Conservation (phyloP, 2,329 filamentous ascomycete genomes). For the Colletotrichum sp. region DNA sequence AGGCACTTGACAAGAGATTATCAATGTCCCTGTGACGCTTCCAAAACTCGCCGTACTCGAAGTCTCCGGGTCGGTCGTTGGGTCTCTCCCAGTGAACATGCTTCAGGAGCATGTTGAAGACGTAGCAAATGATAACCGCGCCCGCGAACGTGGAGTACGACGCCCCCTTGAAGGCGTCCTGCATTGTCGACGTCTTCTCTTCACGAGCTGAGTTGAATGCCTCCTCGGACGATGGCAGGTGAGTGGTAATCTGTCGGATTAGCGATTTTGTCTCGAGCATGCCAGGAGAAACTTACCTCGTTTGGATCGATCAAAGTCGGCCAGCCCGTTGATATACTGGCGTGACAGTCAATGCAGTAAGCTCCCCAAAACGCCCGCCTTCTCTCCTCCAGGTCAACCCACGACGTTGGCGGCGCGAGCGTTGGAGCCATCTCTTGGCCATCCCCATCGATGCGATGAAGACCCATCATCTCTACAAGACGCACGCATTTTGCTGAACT, state of each 20-base stretch:
- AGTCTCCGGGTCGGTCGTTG: constrained; percentile 75
- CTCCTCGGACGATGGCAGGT: constrained; percentile 80
- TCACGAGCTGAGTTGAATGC: constrained; percentile 72
- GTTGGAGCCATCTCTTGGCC: constrained; percentile 74
- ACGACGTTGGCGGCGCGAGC: constrained; percentile 75
- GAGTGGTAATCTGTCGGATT: constrained; percentile 67
- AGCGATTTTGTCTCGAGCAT: background rate
- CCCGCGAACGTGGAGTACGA: constrained; percentile 75
- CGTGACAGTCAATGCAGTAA: constrained; percentile 84
- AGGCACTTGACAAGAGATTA: constrained; percentile 77
- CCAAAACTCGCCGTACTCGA: constrained; percentile 82
- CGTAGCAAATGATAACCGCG: constrained; percentile 73
- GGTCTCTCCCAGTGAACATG: constrained; percentile 78
- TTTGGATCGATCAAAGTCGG: constrained; percentile 78
- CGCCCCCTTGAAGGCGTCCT: constrained; percentile 66
- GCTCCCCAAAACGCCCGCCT: constrained; percentile 86
- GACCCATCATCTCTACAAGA: constrained; percentile 81
- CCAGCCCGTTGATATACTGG: constrained; percentile 90
- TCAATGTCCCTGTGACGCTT: constrained; percentile 83
- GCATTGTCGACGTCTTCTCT: constrained; percentile 66
- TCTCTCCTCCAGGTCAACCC: constrained; percentile 79
- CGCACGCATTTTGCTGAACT: constrained; percentile 75
- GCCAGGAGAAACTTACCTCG: constrained; percentile 48
- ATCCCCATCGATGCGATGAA: constrained; percentile 76
- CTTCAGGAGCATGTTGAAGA: constrained; percentile 82